Percentiles rank a stretch among this genome's conserved stretches.
Conservation (phyloP, 1,284 basidiomycete genomes). For the Porodaedalea pini region DNA sequence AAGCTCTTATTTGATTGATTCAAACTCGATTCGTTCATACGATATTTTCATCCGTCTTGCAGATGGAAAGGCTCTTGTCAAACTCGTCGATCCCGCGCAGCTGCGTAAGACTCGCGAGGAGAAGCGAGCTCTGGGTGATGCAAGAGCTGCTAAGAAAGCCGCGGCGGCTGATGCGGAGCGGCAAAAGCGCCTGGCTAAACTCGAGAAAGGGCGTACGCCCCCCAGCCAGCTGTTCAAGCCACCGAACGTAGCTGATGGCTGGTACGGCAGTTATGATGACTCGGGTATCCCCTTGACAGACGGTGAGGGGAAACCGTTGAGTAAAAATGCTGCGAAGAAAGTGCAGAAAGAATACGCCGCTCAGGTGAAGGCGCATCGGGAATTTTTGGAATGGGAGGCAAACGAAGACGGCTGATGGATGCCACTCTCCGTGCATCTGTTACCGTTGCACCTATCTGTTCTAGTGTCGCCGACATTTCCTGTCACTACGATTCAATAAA, state of each 20-base stretch:
- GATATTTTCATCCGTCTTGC: constrained; percentile 5
- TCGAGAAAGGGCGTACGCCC: constrained; percentile 80
- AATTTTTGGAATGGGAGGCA: constrained; percentile 63
- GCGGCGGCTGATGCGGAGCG: constrained; percentile 70
- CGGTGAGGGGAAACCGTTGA: constrained; percentile 79
- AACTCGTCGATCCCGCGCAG: constrained; percentile 83
- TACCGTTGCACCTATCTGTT: neutral
- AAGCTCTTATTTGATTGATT: constrained; percentile 13
- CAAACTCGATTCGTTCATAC: constrained; percentile 5
- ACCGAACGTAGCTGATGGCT: constrained; percentile 67
- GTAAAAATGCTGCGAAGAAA: constrained; percentile 82
- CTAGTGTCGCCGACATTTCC: constrained; percentile 1
- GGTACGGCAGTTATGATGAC: constrained; percentile 81
- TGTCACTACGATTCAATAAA: neutral
- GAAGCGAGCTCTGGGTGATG: constrained; percentile 75
- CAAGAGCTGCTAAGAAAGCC: constrained; percentile 81
- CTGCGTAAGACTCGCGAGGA: constrained; percentile 86
- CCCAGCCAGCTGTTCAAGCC: constrained; percentile 84
- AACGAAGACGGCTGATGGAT: constrained; percentile 8
- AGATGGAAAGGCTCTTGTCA: constrained; percentile 95
- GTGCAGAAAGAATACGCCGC: constrained; percentile 72
- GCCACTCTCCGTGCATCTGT: neutral
- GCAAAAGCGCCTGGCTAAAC: constrained; percentile 73
- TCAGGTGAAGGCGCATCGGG: constrained; percentile 80
- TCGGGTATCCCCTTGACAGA: constrained; percentile 84